Base-by-base conservation (phyloP, 2,329 filamentous ascomycete genomes). In the Monosporascus sp. region DNA sequence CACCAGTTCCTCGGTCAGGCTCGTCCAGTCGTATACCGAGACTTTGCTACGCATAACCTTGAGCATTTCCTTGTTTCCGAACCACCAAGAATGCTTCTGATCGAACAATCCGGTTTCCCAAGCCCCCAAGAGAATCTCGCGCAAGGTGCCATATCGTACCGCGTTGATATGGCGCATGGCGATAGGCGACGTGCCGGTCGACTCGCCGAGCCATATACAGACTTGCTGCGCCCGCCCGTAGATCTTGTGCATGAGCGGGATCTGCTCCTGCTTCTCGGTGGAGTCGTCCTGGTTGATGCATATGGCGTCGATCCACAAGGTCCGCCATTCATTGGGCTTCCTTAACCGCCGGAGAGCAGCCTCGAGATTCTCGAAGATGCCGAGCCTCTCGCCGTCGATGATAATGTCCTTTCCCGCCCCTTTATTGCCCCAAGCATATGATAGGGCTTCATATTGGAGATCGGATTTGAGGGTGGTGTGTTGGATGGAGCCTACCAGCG, bases 231-330 rank as follows among this genome's bases (percentile, higher is more conserved):
- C 56, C 14, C 25, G 18, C 20, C 51, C 47, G 39, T 58, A 58
- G 20, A 56, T 50, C 14, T 49, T 48, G 22, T 48, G 51, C 38
- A 58, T 54, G 15, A 56, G 50, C 44, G 46, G 50, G 6, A 58
- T 49, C 49, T 57, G 54, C 2, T 44, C 11, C 15, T 25, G 20
- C 20, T 50, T 46, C 52, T 57, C 54, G 11, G 24, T 50, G 15
- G 54, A 31, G 27, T 58, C 54, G 9, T 49, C 38, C 36, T 58
- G 54, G 11, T 58, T 58, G 17, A 58, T 58, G 36, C 56, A 58
- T 7, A 57, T 36, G 22, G 54, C 56, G 48, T 57, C 56, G 9
- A 58, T 53, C 56, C 54, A 56, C 17, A 56, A 41, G 8, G 43
- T 48, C n/a, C 54, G 48, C 5, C 50, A 15, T 36, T 51, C 27